Base-by-base conservation (phyloP, 1,284 basidiomycete genomes). In the Tilletia walkeri region DNA sequence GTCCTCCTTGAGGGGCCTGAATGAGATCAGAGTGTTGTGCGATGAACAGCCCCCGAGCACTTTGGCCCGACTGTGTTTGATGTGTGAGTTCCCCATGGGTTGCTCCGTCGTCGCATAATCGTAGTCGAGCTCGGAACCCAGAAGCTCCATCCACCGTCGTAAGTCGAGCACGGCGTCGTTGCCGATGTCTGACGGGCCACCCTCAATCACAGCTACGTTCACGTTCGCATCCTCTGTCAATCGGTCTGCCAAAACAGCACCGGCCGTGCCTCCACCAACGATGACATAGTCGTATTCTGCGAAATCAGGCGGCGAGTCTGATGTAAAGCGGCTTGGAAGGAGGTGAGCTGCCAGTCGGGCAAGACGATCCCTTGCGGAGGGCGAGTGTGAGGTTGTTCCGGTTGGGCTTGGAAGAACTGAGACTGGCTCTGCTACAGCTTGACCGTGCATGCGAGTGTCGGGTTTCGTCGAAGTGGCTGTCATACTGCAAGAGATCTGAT, bases 1-100 rank as follows among this genome's bases (percentile, higher is more conserved):
- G 63, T 84, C 84, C 69, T 73, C 81, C 63, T 82, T 81, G 70
- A 84, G 83, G 10, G 84, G 84, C 34, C 82, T 74, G 76, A 84
- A 84, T 56, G 80, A 82, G 72, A 84, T 84, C 45, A 84, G 75
- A 34, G 84, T 84, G 75, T 84, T 84, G 78, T 84, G 84, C 63
- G 80, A 82, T 18, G 78, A 80, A 73, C 84, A 84, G 47, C 84
- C 84, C 38, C 84, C 84, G 12, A 84, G 76, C 9, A 84, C 83
- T 6, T 73, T 71, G 0, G 84, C 84, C 36, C 84, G 77, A 16
- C 78, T 81, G 72, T 84, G 84, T n/a, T 78, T 75, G 68, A 84
- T 84, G 75, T 82, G 80, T 67, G 82, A 84, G 75, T 84, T 84
- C 38, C 84, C 84, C 12, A 76, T 74, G 16, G 81, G 80, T 72